phyloP scores from a whole-genome alignment of 768 basidiomycete species.

The Mycena polygramma region DNA sequence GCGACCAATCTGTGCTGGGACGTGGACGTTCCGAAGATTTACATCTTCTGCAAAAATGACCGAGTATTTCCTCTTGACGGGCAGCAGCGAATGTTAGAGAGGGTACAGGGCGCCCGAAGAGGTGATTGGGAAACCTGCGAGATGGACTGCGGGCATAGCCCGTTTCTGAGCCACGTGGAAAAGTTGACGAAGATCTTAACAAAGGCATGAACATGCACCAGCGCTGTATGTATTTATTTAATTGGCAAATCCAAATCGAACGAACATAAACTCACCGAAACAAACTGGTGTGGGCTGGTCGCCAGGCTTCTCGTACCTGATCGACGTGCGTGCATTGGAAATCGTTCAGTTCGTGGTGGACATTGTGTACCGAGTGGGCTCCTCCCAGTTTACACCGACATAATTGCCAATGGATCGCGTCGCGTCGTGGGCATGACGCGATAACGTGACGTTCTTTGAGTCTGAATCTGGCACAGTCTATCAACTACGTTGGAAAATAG shows the following conservation, averaged over 20 bases:
- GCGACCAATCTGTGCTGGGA: background rate
- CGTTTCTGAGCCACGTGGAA: conserved; percentile 9
- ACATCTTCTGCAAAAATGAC: conserved; percentile 5
- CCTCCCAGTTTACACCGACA: too few relatives aligned
- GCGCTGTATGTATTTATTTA: background rate
- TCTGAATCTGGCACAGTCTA: too few relatives aligned
- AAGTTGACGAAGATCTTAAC: background rate
- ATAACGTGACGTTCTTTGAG: background rate
- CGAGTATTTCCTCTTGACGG: background rate
- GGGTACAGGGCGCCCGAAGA: background rate
- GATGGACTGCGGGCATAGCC: conserved; percentile 1
- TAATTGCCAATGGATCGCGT: too few relatives aligned
- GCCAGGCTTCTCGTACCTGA: too few relatives aligned
- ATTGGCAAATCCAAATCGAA: too few relatives aligned
- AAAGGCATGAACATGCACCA: background rate
- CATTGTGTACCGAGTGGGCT: too few relatives aligned
- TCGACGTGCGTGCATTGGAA: too few relatives aligned
- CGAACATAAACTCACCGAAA: too few relatives aligned
- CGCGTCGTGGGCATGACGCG: background rate
- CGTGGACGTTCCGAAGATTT: background rate
- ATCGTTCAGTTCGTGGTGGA: too few relatives aligned
- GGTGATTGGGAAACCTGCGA: background rate
- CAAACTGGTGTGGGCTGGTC: too few relatives aligned
- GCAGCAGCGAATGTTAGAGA: background rate
- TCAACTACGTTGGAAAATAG: too few relatives aligned